These are phyloP conservation scores for Apiospora aurea DNA, from an alignment of 2,329 filamentous ascomycete species.

Conservation along the genomic window DNA sequence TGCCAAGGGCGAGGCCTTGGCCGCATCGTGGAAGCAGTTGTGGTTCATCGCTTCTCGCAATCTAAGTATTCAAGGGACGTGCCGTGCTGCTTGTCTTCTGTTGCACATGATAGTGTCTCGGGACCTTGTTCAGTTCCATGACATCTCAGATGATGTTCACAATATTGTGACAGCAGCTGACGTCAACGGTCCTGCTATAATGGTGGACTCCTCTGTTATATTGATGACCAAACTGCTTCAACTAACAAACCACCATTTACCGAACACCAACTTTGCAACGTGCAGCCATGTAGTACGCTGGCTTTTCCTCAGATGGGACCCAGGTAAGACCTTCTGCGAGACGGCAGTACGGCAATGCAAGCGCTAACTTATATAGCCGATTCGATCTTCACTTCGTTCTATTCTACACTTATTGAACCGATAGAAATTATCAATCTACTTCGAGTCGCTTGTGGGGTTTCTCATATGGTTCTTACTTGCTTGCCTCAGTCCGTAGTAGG, in stretches of 20 bases:
- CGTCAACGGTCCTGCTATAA: constrained; percentile 77
- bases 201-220: constrained; percentile 80
- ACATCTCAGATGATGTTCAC: constrained; percentile 73
- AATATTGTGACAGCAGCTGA: constrained; percentile 79
- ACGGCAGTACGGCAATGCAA: background rate
- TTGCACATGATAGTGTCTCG: constrained; percentile 72
- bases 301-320: constrained; percentile 83
- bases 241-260: constrained; percentile 70
- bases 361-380: constrained; percentile 60
- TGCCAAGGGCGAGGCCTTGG: constrained; percentile 50
- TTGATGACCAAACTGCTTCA: constrained; percentile 76
- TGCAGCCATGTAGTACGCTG: constrained; percentile 80
- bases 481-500: constrained; percentile 53
- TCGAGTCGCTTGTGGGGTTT: constrained; percentile 69
- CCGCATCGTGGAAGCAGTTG: constrained; percentile 69
- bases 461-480: constrained; percentile 40
- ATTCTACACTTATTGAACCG: constrained; percentile 69
- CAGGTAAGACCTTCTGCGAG: constrained; percentile 61
- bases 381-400: constrained; percentile 68
- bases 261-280: constrained; percentile 71
- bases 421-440: constrained; percentile 73
- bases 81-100: constrained; percentile 78
- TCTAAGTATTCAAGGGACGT: constrained; percentile 73
- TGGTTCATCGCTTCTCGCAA: constrained; percentile 79
- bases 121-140: constrained; percentile 71